Evolutionary conservation across 2,329 filamentous ascomycete genomes (phyloP), one percentile per base, ranked within the genome.

Genomic region (Colletotrichum sp.): DNA sequence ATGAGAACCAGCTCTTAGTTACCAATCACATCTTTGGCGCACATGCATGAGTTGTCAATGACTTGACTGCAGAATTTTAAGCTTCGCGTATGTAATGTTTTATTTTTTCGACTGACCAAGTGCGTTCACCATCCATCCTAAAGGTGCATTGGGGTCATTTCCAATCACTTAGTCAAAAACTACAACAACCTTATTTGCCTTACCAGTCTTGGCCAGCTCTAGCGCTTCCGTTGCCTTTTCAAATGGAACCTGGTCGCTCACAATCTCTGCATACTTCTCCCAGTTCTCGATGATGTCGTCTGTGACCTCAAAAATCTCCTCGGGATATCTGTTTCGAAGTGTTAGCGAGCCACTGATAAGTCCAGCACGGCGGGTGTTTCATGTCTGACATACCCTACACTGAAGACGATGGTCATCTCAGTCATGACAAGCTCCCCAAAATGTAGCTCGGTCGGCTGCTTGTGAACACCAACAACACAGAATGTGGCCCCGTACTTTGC

Each of bases 121-220:
- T 22, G n/a, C n/a, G 2, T 13, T 8, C 1, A 3, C 0, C 12
- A 7, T 5, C 10, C 43, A n/a, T 4, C n/a, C 6, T 52, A 22
- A 48, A 10, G 0, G 10, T 52, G 43, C 43, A 22, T 52, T 4
- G n/a, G 12, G n/a, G 43, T 2, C n/a, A 8, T 52, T 1, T 22
- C 9, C 0, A 7, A 34, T n/a, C n/a, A 13, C 12, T 4, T 28
- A 67, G 13, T 72, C 62, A 12, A 72, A 72, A 15, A 72, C 34
- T 15, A 72, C 70, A 22, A 72, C 62, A 10, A 72, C 70, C 62
- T 72, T 72, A 15, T 58, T 67, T 27, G 70, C 70, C 15, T 67
- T 72, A 16, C 62, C 70, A 8, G 70, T 67, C 34, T 48, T 67
- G 3, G 70, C 70, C 62, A 72, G 27, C 16, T 60, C 70, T 8